Base-by-base conservation (phyloP, 2,329 filamentous ascomycete species). In the Lachnellula occidentalis region DNA sequence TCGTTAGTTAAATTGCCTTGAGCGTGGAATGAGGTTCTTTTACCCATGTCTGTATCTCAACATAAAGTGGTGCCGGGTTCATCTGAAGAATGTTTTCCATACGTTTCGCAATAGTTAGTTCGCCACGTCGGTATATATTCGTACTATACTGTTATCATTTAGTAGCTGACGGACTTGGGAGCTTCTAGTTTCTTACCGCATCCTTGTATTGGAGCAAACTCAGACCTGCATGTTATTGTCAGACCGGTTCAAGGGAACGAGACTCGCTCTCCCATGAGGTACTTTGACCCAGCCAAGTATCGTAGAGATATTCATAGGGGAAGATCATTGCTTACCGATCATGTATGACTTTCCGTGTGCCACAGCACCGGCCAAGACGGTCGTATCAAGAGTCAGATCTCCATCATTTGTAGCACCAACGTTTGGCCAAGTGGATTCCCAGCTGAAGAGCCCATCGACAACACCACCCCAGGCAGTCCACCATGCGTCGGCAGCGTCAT, bases 351-450 rank as follows among this genome's bases (percentile, higher is more conserved):
- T 72, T 7, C 64, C 63, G 7, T 59, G 56, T 9, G 51, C 49
- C 34, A 63, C 63, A 3, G 57, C 60, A 5, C 46, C 46, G 17
- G n/a, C 46, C 46, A 31, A 31, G 5, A 50, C 36, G 14, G 3
- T 31, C 15, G 12, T 12, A 24, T 59, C 56, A 51, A 61, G 66
- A 8, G 65, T 55, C 39, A 65, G 57, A 34, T 67, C 62, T 39
- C 52, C 53, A 27, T 62, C 57, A 7, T 63, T 65, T 24, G 63
- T 64, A 14, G 67, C 64, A 42, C 69, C 69, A 4, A 56, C 58
- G 14, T 63, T 61, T 1, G 70, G 69, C 71, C 71, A 72, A 22
- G 67, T 61, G 1, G 68, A 65, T 60, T 72, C 70, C 71, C 71
- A 73, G 60, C 64, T 71, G 53, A 72, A 72, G 4, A 71, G 58